A percentile compares a stretch with the other conserved stretches of the same genome.
These are phyloP conservation scores for Leishmania lainsoni DNA, from an alignment of 208 protist genomes.

Conservation along the genomic window DNA sequence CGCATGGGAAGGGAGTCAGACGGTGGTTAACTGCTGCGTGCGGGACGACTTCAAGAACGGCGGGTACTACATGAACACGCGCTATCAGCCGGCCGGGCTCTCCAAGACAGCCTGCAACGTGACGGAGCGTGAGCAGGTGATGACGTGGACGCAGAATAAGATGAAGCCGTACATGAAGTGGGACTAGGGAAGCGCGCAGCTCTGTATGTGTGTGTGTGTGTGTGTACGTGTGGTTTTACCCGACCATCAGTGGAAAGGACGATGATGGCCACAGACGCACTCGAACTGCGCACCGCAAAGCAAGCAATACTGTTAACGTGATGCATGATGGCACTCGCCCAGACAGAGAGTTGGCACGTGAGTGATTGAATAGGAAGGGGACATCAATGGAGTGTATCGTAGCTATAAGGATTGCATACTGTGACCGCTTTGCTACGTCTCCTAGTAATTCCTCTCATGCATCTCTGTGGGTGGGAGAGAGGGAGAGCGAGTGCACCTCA, in stretches of 20 bases:
- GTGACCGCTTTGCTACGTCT: neutral
- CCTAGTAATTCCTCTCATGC: neutral
- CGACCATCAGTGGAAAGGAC: neutral
- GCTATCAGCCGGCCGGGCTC: constrained; percentile 61
- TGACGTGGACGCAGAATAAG: constrained; percentile 67
- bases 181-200: constrained; percentile 30
- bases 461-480: neutral
- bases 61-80: constrained; percentile 83
- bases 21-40: constrained; percentile 80
- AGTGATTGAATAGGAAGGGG: neutral
- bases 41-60: constrained; percentile 78
- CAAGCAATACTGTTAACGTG: neutral
- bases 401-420: neutral
- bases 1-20: constrained; percentile 75
- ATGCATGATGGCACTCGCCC: neutral
- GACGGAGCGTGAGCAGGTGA: constrained; percentile 59
- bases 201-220: constrained; percentile 13
- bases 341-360: neutral
- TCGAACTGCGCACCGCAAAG: neutral
- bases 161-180: constrained; percentile 87
- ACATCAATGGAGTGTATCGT: neutral
- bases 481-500: neutral
- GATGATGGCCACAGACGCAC: neutral
- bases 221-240: neutral
- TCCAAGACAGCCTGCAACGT: constrained; percentile 70